Percentiles rank a stretch among this genome's conserved stretches.
Conservation (phyloP, 1,139 yeast genomes). For the Taiozyma onychis region DNA sequence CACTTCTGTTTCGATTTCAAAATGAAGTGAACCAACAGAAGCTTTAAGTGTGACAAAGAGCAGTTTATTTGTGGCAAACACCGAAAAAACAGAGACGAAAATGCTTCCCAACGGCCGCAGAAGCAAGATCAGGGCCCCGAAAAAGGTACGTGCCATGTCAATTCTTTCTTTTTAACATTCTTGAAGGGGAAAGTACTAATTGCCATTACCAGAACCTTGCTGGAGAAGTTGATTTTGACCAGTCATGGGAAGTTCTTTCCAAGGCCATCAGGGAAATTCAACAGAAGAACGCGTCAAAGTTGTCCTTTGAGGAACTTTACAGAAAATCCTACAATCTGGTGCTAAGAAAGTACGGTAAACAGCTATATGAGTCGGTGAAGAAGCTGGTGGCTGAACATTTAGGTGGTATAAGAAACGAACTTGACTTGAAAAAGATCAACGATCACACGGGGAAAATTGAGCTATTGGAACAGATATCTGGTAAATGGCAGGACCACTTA, state of each 20-base stretch:
- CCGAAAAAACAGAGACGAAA: not conserved
- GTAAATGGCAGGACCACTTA: slow-evolving; percentile 72
- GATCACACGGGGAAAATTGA: slow-evolving; percentile 20
- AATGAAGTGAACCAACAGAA: too few species aligned
- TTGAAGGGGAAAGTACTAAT: not conserved
- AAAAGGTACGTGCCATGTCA: slow-evolving; percentile 35
- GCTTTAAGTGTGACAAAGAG: too few species aligned
- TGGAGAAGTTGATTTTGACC: slow-evolving; percentile 51
- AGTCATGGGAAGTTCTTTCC: slow-evolving; percentile 67
- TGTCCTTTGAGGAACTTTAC: slow-evolving; percentile 83
- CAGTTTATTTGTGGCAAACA: not conserved
- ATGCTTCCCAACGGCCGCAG: slow-evolving; percentile 30
- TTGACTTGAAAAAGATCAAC: slow-evolving; percentile 11
- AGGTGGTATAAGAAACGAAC: slow-evolving; percentile 23
- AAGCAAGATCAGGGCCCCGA: slow-evolving; percentile 60
- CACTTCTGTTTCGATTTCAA: not conserved
- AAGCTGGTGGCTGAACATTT: slow-evolving; percentile 48
- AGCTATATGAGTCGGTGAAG: slow-evolving; percentile 60
- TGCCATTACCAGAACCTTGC: slow-evolving; percentile 19
- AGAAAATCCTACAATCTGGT: slow-evolving; percentile 79
- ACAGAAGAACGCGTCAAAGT: slow-evolving; percentile 62
- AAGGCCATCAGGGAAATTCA: slow-evolving; percentile 76
- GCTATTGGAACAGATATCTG: slow-evolving; percentile 42
- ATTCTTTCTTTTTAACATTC: not conserved
- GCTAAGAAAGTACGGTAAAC: slow-evolving; percentile 64